Evolutionary conservation across 768 basidiomycete species (phyloP), one percentile per base, ranked within the genome.

Genomic region (Rhizopogon sp.): DNA sequence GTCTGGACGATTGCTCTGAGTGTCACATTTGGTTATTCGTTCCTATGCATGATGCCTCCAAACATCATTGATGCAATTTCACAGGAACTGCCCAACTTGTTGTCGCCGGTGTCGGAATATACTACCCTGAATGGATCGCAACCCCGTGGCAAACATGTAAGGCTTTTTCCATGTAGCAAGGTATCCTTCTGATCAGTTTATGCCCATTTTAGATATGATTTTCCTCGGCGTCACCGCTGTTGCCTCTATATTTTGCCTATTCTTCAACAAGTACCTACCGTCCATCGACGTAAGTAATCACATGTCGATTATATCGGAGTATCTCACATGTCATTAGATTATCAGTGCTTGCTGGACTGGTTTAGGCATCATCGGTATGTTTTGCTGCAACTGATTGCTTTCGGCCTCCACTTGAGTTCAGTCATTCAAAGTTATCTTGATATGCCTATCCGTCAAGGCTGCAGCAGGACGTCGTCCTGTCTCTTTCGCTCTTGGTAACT

Each of bases 1-100:
- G 81, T 85, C 13, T 87, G 85, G 84, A 87, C 81, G 0, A 75
- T 82, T 54, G 79, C 81, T n/a, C 62, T 86, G 39, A 84, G 83
- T 9, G 84, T 84, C 6, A 82, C 79, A 3, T 87, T 87, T 61
- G 82, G 82, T 66, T 2, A 54, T 20, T 39, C 33, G 1, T 31
- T 35, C 33, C n/a, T 37, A 43, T 39, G 37, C 20, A 11, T 53
- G 7, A 41, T 8, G 33, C 39, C 14, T 3, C 28, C 8, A 14
- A 16, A 41, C 13, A 17, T 6, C 37, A 35, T 4, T 14, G 29
- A 35, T 41, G 33, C 45, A 52, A 28, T 52, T 16, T 33, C 31
- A 46, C 72, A 79, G 84, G 82, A 42, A 82, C 82, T 7, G 78
- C 79, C 6, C 82, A 86, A 53, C 68, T 87, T 14, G 58, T 85